Conservation (phyloP, 306 rosid genomes). For the Corylus heterophylla region DNA sequence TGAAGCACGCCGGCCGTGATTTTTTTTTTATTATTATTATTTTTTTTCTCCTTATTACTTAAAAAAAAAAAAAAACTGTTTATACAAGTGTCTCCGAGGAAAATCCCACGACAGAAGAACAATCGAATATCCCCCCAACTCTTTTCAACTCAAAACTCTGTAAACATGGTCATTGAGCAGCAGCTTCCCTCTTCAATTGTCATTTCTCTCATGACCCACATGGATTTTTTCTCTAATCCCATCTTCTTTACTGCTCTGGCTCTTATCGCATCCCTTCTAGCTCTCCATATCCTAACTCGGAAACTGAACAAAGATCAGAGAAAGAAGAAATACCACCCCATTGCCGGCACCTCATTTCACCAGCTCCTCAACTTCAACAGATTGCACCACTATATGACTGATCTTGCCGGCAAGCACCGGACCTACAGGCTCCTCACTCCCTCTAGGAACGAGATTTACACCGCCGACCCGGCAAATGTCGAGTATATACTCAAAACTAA, state of each 20-base stretch:
- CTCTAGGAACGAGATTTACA: conserved; percentile 66
- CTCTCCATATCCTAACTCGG: conserved; percentile 20
- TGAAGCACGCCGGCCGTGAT: no score
- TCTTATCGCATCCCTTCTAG: conserved; percentile 32
- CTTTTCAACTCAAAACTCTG: no score
- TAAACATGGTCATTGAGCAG: neutral
- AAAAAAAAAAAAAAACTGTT: no score
- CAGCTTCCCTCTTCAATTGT: neutral
- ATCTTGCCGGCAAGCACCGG: conserved; percentile 60
- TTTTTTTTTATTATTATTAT: no score
- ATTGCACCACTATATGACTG: conserved; percentile 78
- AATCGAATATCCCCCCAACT: no score
- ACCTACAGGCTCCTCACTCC: conserved; percentile 69
- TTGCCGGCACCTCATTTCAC: conserved; percentile 69
- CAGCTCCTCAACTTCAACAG: conserved; percentile 70
- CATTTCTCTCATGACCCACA: neutral
- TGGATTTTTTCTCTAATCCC: conserved; percentile 46
- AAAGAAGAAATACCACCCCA: conserved; percentile 59
- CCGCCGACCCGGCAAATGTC: conserved; percentile 68
- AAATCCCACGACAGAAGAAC: neutral
- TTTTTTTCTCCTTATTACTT: no score
- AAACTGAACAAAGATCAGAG: conserved; percentile 29
- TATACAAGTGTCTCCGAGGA: no score
- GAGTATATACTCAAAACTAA: conserved; percentile 85
- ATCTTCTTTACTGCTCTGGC: conserved; percentile 30